Percentiles rank a stretch among this genome's conserved stretches.
Conservation (phyloP, 1,284 basidiomycete species). For the Trametes pubescens region DNA sequence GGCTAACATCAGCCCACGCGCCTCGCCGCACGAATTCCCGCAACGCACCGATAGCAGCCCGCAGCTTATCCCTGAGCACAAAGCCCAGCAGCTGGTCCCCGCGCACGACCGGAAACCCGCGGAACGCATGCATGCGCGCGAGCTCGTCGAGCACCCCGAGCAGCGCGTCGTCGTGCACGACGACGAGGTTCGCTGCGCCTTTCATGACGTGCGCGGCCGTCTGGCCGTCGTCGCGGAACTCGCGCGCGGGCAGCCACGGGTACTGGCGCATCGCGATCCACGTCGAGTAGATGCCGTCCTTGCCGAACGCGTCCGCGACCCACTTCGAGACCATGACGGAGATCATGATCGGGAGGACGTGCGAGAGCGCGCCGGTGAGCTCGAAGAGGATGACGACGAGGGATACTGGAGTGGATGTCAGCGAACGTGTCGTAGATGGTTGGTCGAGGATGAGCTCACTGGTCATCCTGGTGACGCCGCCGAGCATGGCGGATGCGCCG, state of each 20-base stretch:
- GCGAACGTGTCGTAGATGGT: no score
- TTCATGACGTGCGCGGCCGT: constrained; percentile 72
- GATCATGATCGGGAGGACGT: constrained; percentile 83
- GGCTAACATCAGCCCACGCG: constrained; percentile 3
- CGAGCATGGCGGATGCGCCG: constrained; percentile 82
- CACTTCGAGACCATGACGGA: constrained; percentile 80
- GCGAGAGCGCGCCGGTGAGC: constrained; percentile 77
- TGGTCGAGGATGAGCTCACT: constrained; percentile 52
- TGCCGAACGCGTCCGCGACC: constrained; percentile 76
- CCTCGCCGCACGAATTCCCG: not conserved
- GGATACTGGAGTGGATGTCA: constrained; percentile 55
- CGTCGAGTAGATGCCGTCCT: constrained; percentile 78
- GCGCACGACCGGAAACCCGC: constrained; percentile 70
- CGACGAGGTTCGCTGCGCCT: constrained; percentile 55
- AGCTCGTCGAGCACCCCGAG: constrained; percentile 61
- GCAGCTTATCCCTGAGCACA: constrained; percentile 62
- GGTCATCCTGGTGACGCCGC: constrained; percentile 85
- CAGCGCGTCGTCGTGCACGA: constrained; percentile 57
- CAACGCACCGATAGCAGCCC: constrained; percentile 56
- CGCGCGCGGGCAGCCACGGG: constrained; percentile 76
- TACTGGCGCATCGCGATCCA: constrained; percentile 79
- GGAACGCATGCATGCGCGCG: constrained; percentile 54
- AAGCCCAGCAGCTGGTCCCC: constrained; percentile 64
- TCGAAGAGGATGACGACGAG: constrained; percentile 80
- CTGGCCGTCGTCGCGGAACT: constrained; percentile 72